Evolutionary conservation across 495 filamentous ascomycete species (phyloP).

Genomic region (Podospora tetraspora): DNA sequence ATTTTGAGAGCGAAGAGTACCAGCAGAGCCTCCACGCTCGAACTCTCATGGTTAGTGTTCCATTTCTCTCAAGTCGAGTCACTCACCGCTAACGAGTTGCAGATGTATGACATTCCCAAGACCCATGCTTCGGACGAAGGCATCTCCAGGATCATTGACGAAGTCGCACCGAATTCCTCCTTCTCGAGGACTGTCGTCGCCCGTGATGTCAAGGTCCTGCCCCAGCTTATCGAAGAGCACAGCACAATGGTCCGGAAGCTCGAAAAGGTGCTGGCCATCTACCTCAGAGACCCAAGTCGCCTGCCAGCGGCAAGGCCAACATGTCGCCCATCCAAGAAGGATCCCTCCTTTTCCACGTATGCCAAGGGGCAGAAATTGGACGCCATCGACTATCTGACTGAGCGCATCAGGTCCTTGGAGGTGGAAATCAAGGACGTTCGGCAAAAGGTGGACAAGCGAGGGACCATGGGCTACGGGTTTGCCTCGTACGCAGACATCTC

Average conservation of each 20-base stretch:
- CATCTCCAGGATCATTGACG: constrained; percentile 70
- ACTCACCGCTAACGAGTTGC: constrained; percentile 17
- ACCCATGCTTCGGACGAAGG: constrained; percentile 75
- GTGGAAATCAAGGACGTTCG: constrained; percentile 77
- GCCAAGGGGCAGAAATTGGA: constrained; percentile 72
- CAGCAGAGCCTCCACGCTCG: constrained; percentile 81
- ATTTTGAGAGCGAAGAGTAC: constrained; percentile 86
- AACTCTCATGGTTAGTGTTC: constrained; percentile 68
- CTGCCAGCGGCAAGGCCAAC: constrained; percentile 73
- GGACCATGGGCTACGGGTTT: constrained; percentile 88
- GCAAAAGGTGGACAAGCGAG: constrained; percentile 73
- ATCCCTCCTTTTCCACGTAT: constrained; percentile 52
- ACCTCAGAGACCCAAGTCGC: constrained; percentile 78
- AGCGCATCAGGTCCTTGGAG: constrained; percentile 78
- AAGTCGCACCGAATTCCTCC: constrained; percentile 65
- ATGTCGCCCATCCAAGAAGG: constrained; percentile 69
- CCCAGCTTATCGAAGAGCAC: constrained; percentile 77
- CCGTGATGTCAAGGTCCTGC: constrained; percentile 84
- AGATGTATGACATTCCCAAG: constrained; percentile 81
- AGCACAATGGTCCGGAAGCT: constrained; percentile 72
- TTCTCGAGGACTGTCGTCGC: constrained; percentile 77
- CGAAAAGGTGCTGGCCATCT: constrained; percentile 79
- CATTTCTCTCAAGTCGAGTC: not conserved
- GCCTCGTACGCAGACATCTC: constrained; percentile 85
- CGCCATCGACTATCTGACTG: constrained; percentile 87